Base-by-base conservation (phyloP, 2,329 filamentous ascomycete species). In the Tolypocladium capitatum region DNA sequence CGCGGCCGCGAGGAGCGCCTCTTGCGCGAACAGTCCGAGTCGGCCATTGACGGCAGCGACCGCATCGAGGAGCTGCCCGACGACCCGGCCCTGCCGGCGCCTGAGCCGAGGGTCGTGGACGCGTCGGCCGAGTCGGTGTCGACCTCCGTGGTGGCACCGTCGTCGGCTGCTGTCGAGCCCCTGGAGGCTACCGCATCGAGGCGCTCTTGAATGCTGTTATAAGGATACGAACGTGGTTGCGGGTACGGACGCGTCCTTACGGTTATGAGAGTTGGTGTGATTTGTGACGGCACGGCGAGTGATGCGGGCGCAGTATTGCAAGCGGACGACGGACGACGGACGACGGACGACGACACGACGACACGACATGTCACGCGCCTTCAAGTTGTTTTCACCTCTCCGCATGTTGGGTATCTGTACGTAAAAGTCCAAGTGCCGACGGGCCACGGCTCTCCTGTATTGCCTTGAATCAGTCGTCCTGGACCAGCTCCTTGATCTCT, bases 1-100 rank as follows among this genome's bases (percentile, higher is more conserved):
- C 85, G 92, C 47, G 92, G 92, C 35, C 81, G 81, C 41, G 91
- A 98, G 68, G 82, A 81, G 7, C 79, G 92, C 45, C 76, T 97
- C 13, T 83, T 84, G 60, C 78, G 64, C 45, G 75, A 79, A 58
- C 68, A 67, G 46, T 55, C 63, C 1, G 64, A 60, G 11, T 56
- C 59, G 1, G 66, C 64, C 14, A 54, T 70, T 33, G 66, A 69
- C 27, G 69, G 62, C 13, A 58, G 60, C 48, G 56, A 63, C 28
- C 65, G 71, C 24, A 64, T 75, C 40, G 72, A 76, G 55, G 73
- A 76, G 55, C 64, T 75, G 7, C 67, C 72, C 0, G 73, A 75
- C 47, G 71, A 75, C 49, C 69, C 66, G 35, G 56, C 63, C 30
- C 60, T 72, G 20, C 67, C 67, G 16, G 69, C 61, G 0, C 59